Base-by-base conservation (phyloP, 2,329 filamentous ascomycete genomes). In the Xylariaceae sp. region DNA sequence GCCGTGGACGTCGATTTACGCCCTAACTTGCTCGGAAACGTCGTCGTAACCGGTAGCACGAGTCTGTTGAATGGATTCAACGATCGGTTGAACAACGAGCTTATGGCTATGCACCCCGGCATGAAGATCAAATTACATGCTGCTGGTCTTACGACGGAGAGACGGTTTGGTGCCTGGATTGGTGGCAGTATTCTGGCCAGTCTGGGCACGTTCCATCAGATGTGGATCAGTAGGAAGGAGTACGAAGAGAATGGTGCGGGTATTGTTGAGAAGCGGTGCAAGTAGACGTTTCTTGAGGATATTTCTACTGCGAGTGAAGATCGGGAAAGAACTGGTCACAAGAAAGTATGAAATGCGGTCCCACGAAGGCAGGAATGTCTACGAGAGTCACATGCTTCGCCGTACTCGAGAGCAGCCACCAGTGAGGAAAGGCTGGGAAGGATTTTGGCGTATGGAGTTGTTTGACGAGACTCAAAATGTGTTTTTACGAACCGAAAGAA, bases 161-260 rank as follows among this genome's bases (percentile, higher is more conserved):
- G 95, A 48, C 88, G 91, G 60, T 97, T 96, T 71, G 92, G 90
- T 18, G 86, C 89, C 45, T 99, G 94, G 93, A 91, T 99, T 61
- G 94, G 95, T 43, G 94, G 94, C 42, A 97, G 91, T 72, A 97
- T 99, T 63, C 76, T 99, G 61, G 92, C 90, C 6, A 97, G 92
- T 71, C 72, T 99, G 73, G 95, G 95, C 10, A 96, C 92, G 13
- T 99, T 99, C 74, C 94, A 99, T 75, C 94, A 99, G 77, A 93
- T 99, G 88, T 99, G 94, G 94, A 95, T 99, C 63, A 93, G 88
- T 19, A 90, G 86, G 72, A 96, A 96, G 78, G 94, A 99, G 76
- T 97, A 97, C 65, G 91, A 97, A 59, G 95, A 99, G 77, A 92
- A 96, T 70, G 94, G 94, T 1, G 77, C 86, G 6, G 84, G 84